Percentiles rank a stretch among this genome's conserved stretches.
These are phyloP conservation scores for Ustilago trichophora DNA, from an alignment of 1,284 basidiomycete genomes.

Conservation along the genomic window DNA sequence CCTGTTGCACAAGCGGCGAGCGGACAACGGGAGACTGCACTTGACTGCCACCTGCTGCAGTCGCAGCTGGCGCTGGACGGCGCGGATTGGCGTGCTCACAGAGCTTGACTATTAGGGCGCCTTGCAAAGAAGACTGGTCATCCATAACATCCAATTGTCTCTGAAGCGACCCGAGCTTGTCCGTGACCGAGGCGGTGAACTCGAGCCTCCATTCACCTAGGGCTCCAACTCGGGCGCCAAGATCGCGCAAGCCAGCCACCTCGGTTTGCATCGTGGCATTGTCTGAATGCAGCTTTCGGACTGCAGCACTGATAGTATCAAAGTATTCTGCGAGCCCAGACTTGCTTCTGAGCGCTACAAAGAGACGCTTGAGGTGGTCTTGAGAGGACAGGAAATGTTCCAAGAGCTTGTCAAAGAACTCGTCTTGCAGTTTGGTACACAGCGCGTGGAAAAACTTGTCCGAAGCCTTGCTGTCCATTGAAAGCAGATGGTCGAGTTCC, in stretches of 20 bases:
- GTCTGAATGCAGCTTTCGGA: too few relatives aligned
- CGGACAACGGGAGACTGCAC: not conserved
- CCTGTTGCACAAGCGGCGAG: not conserved
- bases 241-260: not conserved
- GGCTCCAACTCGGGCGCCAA: not conserved
- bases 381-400: too few relatives aligned
- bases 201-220: slow-evolving; percentile 4
- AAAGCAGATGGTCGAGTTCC: not conserved
- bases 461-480: too few relatives aligned
- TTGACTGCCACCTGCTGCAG: not conserved
- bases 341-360: too few relatives aligned
- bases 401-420: not conserved
- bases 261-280: not conserved
- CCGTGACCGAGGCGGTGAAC: not conserved
- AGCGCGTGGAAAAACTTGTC: too few relatives aligned
- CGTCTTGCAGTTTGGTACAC: too few relatives aligned
- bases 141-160: slow-evolving; percentile 23
- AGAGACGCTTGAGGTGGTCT: too few relatives aligned
- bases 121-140: slow-evolving; percentile 38
- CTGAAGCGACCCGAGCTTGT: slow-evolving; percentile 4
- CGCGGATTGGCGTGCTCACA: slow-evolving; percentile 38
- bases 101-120: slow-evolving; percentile 36
- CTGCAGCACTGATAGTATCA: too few relatives aligned
- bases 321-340: too few relatives aligned
- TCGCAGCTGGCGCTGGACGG: too few relatives aligned